Base-by-base conservation (phyloP, 192 early-diverging fungal species). In the Nowakowskiella sp. region DNA sequence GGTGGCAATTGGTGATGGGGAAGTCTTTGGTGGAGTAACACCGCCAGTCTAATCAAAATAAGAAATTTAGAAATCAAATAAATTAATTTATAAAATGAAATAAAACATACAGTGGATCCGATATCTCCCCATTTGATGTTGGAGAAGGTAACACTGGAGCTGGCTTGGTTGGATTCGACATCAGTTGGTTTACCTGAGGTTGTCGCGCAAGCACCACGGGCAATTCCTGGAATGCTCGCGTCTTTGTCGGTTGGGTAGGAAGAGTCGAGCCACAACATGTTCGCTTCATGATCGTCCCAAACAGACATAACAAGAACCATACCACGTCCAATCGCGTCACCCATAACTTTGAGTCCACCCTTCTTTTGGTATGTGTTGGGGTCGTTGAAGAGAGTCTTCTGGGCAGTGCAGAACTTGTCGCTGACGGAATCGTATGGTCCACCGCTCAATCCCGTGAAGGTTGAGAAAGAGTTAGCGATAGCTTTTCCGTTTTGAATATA, bases 261-360 rank as follows among this genome's bases (percentile, higher is more conserved):
- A n/a, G 65, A 70, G 48, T 68, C 66, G 33, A 68, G 53, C 66
- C 66, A 68, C n/a, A 57, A 44, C 66, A 68, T 68, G 49, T 60
- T 44, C 16, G 34, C 53, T 4, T 6, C 44, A 32, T 45, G 21
- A 49, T 68, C 66, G 49, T 65, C 66, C 66, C 66, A 68, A 13
- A 68, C 26, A 27, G 49, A 57, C 47, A 68, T 30, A 22, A 60
- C 64, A 6, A 68, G 58, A 19, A 57, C 53, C 66, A 68, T 68
- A 7, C 51, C 51, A 26, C 49, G 62, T 27, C 31, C 44, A 5
- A 68, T 16, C 4, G 58, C 53, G 3, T 69, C 48, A 10, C 56
- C 66, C 59, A 68, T 55, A 27, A 25, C 44, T 42, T 67, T 66
- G 16, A 68, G 4, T 19, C 66, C 66, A 23, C 66, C 66, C 39